A percentile compares a stretch with the other conserved stretches of the same genome.
These are phyloP conservation scores for Aspergillus novoparasiticus DNA, from an alignment of 2,329 filamentous ascomycete genomes.

Conservation along the genomic window DNA sequence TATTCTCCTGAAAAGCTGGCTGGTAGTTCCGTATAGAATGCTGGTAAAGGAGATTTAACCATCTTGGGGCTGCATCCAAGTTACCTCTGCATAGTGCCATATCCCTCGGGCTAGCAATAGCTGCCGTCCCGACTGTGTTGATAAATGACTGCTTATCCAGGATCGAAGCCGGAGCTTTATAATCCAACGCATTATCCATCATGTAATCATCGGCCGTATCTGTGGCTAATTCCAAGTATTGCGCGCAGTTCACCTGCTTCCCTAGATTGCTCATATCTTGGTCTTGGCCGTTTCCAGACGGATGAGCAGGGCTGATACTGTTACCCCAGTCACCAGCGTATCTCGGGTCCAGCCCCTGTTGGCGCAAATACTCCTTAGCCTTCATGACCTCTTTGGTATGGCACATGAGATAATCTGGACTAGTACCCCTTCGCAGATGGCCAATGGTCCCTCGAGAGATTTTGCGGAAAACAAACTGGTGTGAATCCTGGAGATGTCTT, in stretches of 20 bases:
- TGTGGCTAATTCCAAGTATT: neutral
- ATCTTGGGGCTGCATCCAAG: neutral
- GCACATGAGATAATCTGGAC: conserved; percentile 33
- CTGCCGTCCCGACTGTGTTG: conserved; percentile 11
- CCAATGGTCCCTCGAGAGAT: conserved; percentile 23
- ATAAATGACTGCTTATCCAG: conserved; percentile 10
- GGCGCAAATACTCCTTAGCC: conserved; percentile 32
- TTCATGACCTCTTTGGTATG: conserved; percentile 31
- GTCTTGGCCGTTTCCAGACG: neutral
- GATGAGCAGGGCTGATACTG: conserved; percentile 23
- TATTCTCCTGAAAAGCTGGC: neutral
- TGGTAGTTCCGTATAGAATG: neutral
- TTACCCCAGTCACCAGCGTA: conserved; percentile 35
- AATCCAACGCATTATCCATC: neutral
- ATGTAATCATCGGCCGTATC: neutral
- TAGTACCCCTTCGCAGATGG: conserved; percentile 9
- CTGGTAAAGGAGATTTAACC: neutral
- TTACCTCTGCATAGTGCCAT: conserved; percentile 13
- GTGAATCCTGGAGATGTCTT: conserved; percentile 26
- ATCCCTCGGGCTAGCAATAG: conserved; percentile 14
- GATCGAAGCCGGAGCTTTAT: neutral
- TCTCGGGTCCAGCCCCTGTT: neutral
- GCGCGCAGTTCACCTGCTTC: neutral
- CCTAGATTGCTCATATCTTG: neutral
- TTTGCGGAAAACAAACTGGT: conserved; percentile 32